Evolutionary conservation across 768 basidiomycete genomes (phyloP).

Genomic region (Macrocybe gigantea): DNA sequence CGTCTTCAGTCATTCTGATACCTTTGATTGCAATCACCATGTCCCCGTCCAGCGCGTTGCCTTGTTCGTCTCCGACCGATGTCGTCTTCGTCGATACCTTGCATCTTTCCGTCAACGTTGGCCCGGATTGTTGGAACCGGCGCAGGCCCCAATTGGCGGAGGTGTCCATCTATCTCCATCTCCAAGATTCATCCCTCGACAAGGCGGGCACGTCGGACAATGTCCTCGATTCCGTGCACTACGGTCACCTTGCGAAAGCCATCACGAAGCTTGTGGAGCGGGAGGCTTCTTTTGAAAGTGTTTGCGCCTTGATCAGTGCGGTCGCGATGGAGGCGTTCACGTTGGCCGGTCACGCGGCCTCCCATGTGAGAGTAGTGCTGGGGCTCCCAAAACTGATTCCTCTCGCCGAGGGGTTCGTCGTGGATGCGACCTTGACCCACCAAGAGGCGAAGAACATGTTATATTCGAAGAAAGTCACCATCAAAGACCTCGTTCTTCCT

Average conservation of each 20-base stretch:
- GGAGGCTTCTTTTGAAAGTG: conserved; percentile 10
- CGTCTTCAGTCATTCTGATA: too few relatives aligned
- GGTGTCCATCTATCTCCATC: conserved; percentile 43
- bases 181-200: conserved; percentile 34
- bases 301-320: conserved; percentile 25
- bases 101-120: conserved; percentile 33
- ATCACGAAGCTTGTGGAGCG: conserved; percentile 25
- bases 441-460: background rate
- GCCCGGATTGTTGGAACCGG: conserved; percentile 47
- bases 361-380: conserved; percentile 34
- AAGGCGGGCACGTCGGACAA: conserved; percentile 42
- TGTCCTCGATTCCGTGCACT: conserved; percentile 55
- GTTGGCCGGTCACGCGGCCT: conserved; percentile 29
- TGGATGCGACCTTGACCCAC: background rate
- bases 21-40: too few relatives aligned
- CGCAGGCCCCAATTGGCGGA: conserved; percentile 43
- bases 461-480: conserved; percentile 22
- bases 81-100: conserved; percentile 40
- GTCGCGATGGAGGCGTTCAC: conserved; percentile 31
- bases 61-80: conserved; percentile 21
- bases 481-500: conserved; percentile 42
- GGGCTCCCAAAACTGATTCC: conserved; percentile 46
- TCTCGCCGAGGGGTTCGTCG: conserved; percentile 28
- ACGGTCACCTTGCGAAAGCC: conserved; percentile 53
- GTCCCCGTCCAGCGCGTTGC: too few relatives aligned